Evolutionary conservation across 345 rosid species (phyloP).

Genomic region (Lepidium africanum): DNA sequence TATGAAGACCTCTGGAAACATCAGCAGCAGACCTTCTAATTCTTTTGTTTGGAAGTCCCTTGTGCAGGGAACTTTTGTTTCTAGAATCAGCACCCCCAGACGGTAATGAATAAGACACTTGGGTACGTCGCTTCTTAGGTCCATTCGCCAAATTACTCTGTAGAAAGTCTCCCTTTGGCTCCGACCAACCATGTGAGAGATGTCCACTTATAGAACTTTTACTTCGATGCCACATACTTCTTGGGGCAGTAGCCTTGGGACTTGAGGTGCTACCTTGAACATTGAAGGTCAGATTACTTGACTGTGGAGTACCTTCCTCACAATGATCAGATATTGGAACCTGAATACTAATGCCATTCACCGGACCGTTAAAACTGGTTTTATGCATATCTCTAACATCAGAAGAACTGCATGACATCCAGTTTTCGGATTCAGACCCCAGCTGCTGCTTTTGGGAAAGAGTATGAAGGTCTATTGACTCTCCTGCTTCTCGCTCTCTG

Average conservation of each 20-base stretch:
- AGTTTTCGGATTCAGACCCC: slow-evolving; percentile 29
- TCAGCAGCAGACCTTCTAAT: slow-evolving; percentile 64
- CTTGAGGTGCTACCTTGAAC: slow-evolving; percentile 56
- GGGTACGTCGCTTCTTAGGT: slow-evolving; percentile 86
- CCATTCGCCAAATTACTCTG: slow-evolving; percentile 63
- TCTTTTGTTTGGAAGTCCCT: slow-evolving; percentile 59
- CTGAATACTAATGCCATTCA: slow-evolving; percentile 46
- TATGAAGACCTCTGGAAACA: slow-evolving; percentile 44
- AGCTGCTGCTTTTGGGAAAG: slow-evolving; percentile 26
- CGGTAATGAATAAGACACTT: slow-evolving; percentile 79
- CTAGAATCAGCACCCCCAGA: slow-evolving; percentile 59
- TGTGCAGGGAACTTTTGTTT: slow-evolving; percentile 46
- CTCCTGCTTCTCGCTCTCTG: slow-evolving; percentile 27
- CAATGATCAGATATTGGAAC: slow-evolving; percentile 42
- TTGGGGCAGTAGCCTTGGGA: slow-evolving; percentile 83
- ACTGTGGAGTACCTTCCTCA: slow-evolving; percentile 34
- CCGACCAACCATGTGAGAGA: slow-evolving; percentile 65
- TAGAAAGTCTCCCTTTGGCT: slow-evolving; percentile 50
- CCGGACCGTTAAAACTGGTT: slow-evolving; percentile 26
- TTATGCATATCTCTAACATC: slow-evolving; percentile 30
- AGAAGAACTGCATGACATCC: slow-evolving; percentile 19
- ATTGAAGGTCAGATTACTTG: slow-evolving; percentile 49
- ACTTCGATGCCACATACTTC: slow-evolving; percentile 69
- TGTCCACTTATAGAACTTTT: slow-evolving; percentile 51
- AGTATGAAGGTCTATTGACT: slow-evolving; percentile 22